These are phyloP conservation scores for Microbotryum scabiosae DNA, from an alignment of 1,284 basidiomycete genomes.

Conservation along the genomic window DNA sequence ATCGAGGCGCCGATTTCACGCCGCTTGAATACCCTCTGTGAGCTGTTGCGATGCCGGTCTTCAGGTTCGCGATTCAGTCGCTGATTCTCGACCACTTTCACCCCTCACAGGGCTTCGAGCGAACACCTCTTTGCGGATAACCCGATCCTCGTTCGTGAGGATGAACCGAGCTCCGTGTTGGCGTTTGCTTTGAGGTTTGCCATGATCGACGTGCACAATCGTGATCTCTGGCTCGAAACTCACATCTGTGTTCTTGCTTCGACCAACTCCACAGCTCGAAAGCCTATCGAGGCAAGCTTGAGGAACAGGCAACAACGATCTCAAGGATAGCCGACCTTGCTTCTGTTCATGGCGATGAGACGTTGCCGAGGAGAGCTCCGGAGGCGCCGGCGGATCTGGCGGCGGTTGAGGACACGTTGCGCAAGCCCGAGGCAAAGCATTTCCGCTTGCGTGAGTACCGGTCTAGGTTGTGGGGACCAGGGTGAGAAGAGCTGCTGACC, in stretches of 20 bases:
- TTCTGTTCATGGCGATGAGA: not conserved
- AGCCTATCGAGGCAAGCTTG: conserved; percentile 62
- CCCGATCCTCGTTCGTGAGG: conserved; percentile 87
- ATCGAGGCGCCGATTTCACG: conserved; percentile 47
- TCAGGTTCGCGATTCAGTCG: not conserved
- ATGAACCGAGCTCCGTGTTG: conserved; percentile 97
- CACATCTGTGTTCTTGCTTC: not conserved
- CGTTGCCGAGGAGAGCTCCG: too few species aligned
- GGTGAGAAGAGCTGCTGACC: not conserved
- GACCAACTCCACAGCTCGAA: conserved; percentile 53
- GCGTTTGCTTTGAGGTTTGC: conserved; percentile 81
- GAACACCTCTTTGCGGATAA: conserved; percentile 95
- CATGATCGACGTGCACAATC: not conserved
- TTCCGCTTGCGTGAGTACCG: not conserved
- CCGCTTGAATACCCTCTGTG: conserved; percentile 51
- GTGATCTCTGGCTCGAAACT: not conserved
- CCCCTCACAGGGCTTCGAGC: conserved; percentile 37
- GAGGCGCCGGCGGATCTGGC: not conserved
- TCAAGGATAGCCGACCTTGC: conserved; percentile 46
- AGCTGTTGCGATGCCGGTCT: conserved; percentile 19
- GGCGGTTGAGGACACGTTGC: conserved; percentile 31
- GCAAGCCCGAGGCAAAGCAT: conserved; percentile 24
- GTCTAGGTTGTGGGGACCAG: not conserved
- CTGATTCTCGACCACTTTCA: not conserved
- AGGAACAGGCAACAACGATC: conserved; percentile 60